Evolutionary conservation across 2,329 filamentous ascomycete species (phyloP), one percentile per base, ranked within the genome.

Genomic region (Fusarium annulatum): DNA sequence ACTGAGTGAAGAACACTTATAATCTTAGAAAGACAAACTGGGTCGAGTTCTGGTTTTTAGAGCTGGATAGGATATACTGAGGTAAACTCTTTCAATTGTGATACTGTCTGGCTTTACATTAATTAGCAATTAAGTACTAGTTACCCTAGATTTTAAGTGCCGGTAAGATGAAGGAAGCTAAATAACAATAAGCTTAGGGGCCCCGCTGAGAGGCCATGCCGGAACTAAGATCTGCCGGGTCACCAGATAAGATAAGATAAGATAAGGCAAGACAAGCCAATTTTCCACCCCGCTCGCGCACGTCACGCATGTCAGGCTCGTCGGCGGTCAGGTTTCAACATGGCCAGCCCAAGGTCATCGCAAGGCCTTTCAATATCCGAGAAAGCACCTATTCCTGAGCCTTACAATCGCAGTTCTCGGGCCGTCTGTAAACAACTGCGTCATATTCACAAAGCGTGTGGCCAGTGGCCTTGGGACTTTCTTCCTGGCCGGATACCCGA

Each of bases 391-490:
- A 55, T 61, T 5, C 58, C 58, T 8, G 42, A 41, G 16, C 58
- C 58, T n/a, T 55, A 61, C 5, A n/a, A 42, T 23, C 21, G 36
- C 2, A 42, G n/a, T 6, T 18, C 46, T 10, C 46, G 58, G 14
- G 9, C 46, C 34, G 58, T 61, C 18, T 61, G 58, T n/a, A 61
- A 61, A 55, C 58, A 61, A 21, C 46, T 61, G 5, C 46, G 58
- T 28, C 58, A 61, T 8, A 61, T 61, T 8, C 46, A 61, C 36
- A 61, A 19, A 14, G 14, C 36, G 26, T 61, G 28, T 10, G 58
- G 46, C 9, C 46, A 55, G 33, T 61, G 58, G 58, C 58, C 58
- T 34, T 61, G 58, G 58, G 58, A 61, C 3, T 34, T 61, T 42
- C 58, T 61, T 6, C 58, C 58, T 42, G 58, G 58, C 18, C 46